phyloP scores from a whole-genome alignment of 768 basidiomycete genomes.

The Nidularia sp. region DNA sequence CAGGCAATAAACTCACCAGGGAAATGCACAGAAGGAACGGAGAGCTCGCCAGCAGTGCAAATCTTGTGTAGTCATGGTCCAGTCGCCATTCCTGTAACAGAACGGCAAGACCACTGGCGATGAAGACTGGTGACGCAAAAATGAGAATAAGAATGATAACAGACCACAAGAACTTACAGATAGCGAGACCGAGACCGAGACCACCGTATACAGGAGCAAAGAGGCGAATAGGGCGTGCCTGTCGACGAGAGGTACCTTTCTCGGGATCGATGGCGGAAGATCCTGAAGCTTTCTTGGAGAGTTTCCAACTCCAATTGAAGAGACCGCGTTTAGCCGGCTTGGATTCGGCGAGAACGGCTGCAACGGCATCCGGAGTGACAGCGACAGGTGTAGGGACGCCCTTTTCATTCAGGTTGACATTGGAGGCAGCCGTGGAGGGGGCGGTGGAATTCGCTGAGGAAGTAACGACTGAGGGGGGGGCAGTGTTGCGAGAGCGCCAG shows the following conservation, averaged over 20 bases:
- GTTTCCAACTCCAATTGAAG: constrained; percentile 44
- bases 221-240: constrained; percentile 47
- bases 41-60: constrained; percentile 57
- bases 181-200: constrained; percentile 57
- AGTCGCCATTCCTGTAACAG: constrained; percentile 65
- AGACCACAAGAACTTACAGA: constrained; percentile 43
- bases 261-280: constrained; percentile 41
- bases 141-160: constrained; percentile 1
- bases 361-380: constrained; percentile 19
- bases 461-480: constrained; percentile 32
- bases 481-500: constrained; percentile 41
- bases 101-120: constrained; percentile 54
- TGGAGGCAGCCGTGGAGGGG: constrained; percentile 45
- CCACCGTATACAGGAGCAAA: constrained; percentile 74
- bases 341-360: constrained; percentile 22
- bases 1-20: constrained; percentile 40
- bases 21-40: constrained; percentile 78
- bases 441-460: constrained; percentile 32
- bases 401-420: constrained; percentile 54
- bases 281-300: constrained; percentile 27
- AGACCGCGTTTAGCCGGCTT: constrained; percentile 23
- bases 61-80: constrained; percentile 60
- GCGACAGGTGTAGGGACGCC: constrained; percentile 18
- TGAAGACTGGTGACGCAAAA: constrained; percentile 48
- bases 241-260: constrained; percentile 32